A percentile compares a stretch with the other conserved stretches of the same genome.
These are phyloP conservation scores for Epichloe scottii DNA, from an alignment of 2,329 filamentous ascomycete species.

Conservation along the genomic window DNA sequence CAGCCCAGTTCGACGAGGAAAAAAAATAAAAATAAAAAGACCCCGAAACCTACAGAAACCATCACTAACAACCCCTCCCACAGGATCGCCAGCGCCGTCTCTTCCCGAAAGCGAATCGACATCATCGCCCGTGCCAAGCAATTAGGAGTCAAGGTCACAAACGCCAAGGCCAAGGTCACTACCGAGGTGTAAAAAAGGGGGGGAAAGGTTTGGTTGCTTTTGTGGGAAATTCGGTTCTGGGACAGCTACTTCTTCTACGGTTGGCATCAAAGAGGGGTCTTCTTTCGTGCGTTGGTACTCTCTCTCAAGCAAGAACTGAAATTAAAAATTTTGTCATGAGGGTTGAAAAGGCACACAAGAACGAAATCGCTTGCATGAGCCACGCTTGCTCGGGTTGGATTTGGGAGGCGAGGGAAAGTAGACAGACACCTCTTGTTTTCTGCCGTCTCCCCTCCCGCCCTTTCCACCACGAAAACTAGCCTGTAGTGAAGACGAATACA, in stretches of 20 bases:
- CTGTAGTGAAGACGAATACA: too few relatives aligned
- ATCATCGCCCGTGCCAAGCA: constrained; percentile 97
- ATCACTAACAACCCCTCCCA: constrained; percentile 3
- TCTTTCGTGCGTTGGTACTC: constrained; percentile 2
- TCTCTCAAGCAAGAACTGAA: not conserved
- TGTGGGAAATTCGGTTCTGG: constrained; percentile 1
- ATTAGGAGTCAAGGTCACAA: constrained; percentile 98
- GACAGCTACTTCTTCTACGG: constrained; percentile 5
- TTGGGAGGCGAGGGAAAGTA: too few relatives aligned
- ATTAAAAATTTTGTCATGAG: not conserved
- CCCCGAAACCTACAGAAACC: too few relatives aligned
- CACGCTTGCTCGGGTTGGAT: too few relatives aligned
- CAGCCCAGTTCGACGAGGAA: too few relatives aligned
- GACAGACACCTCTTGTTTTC: too few relatives aligned
- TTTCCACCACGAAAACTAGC: too few relatives aligned
- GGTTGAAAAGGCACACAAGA: not conserved
- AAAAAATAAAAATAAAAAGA: too few relatives aligned
- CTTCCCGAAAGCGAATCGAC: constrained; percentile 95
- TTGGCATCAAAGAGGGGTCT: constrained; percentile 6
- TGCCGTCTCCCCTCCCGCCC: too few relatives aligned
- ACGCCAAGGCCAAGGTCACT: constrained; percentile 97
- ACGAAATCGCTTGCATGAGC: not conserved
- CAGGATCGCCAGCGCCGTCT: constrained; percentile 96
- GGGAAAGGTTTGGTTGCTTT: not conserved
- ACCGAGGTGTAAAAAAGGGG: constrained; percentile 60